A percentile compares a stretch with the other conserved stretches of the same genome.
Conservation (phyloP, 164 flowering plant species). For the Stephania yunnanensis region DNA sequence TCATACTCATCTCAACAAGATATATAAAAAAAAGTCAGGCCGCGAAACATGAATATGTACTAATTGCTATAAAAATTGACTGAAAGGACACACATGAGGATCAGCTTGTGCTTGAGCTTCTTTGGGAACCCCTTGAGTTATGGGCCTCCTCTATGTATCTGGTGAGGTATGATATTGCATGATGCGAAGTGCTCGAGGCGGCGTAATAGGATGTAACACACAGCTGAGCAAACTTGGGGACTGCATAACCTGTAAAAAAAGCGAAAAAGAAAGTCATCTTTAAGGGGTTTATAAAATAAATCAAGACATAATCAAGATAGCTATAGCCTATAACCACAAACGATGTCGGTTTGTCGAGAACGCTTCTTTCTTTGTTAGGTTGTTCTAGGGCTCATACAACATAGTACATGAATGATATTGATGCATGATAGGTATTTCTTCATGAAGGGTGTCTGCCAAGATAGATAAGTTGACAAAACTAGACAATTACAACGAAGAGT, state of each 20-base stretch:
- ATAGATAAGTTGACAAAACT: too few species aligned
- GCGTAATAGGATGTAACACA: conserved; percentile 87
- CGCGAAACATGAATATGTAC: conserved; percentile 17
- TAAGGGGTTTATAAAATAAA: too few species aligned
- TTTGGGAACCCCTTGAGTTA: conserved; percentile 29
- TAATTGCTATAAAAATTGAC: background rate
- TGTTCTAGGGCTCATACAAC: too few species aligned
- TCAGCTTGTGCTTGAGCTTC: conserved; percentile 38
- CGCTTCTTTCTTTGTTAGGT: too few species aligned
- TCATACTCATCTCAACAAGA: too few species aligned
- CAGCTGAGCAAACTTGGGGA: conserved; percentile 81
- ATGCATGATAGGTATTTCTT: too few species aligned
- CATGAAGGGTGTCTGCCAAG: too few species aligned
- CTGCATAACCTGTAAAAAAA: conserved; percentile 58
- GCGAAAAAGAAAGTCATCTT: background rate
- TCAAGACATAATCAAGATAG: too few species aligned
- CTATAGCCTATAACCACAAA: too few species aligned
- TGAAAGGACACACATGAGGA: conserved; percentile 12
- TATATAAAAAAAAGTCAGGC: background rate
- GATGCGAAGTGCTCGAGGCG: conserved; percentile 85
- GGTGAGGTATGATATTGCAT: conserved; percentile 74
- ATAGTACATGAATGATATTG: too few species aligned
- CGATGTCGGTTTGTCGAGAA: too few species aligned
- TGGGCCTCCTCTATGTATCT: conserved; percentile 65
- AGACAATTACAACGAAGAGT: too few species aligned